Conservation (phyloP, 75 land plant species). For the Picea sitchensis region DNA sequence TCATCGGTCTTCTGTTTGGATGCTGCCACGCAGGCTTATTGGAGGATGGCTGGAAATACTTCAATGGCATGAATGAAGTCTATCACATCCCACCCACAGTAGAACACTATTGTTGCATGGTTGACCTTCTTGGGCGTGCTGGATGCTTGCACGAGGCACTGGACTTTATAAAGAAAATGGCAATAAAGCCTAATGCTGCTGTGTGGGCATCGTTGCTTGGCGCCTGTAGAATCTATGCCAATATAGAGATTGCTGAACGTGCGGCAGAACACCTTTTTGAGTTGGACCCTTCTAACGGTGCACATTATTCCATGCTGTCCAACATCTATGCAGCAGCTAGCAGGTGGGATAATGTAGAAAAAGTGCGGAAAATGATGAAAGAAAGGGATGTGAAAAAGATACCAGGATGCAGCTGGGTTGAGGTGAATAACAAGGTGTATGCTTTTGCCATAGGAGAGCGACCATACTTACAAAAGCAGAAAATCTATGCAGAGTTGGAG, state of each 20-base stretch:
- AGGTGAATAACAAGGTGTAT: conserved; percentile 14
- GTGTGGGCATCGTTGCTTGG: conserved; percentile 13
- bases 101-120: conserved; percentile 25
- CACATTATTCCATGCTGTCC: conserved; percentile 27
- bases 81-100: conserved; percentile 9
- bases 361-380: conserved; percentile 51
- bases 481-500: not conserved
- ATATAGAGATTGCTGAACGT: conserved; percentile 10
- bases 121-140: conserved; percentile 27
- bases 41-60: conserved; percentile 11
- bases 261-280: conserved; percentile 19
- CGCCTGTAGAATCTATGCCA: conserved; percentile 16
- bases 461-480: not conserved
- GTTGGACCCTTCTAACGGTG: conserved; percentile 17
- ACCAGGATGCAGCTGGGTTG: conserved; percentile 30
- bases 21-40: conserved; percentile 21
- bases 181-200: conserved; percentile 10
- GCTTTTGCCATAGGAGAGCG: conserved; percentile 3
- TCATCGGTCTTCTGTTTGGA: conserved; percentile 22
- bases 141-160: conserved; percentile 22
- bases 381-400: conserved; percentile 16
- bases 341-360: conserved; percentile 41
- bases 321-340: conserved; percentile 49
- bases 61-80: conserved; percentile 9
- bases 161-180: conserved; percentile 17